Percentiles rank a stretch among this genome's conserved stretches.
These are phyloP conservation scores for Argentina anserina DNA, from an alignment of 306 rosid species.

Conservation along the genomic window DNA sequence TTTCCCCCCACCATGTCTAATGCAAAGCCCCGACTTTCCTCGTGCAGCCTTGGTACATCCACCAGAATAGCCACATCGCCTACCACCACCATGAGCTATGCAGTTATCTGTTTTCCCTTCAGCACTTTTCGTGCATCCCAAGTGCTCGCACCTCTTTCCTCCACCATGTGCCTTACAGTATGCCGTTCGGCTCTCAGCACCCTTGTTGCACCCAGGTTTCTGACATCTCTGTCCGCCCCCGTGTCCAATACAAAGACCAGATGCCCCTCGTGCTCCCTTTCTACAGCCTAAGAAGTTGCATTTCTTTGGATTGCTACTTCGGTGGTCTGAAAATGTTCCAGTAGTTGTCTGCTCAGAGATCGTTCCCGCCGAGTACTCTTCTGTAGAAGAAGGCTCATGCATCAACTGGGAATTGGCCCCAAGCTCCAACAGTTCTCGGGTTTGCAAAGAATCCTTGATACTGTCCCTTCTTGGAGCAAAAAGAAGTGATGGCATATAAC, in stretches of 20 bases:
- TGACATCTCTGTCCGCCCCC: conserved; percentile 99
- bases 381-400: conserved; percentile 43
- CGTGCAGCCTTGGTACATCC: conserved; percentile 94
- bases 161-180: conserved; percentile 99
- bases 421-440: conserved; percentile 38
- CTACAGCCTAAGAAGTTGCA: conserved; percentile 68
- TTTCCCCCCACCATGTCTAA: conserved; percentile 97
- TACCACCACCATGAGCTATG: conserved; percentile 97
- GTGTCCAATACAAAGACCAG: conserved; percentile 97
- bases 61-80: conserved; percentile 64
- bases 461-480: conserved; percentile 67
- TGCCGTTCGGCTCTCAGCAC: conserved; percentile 96
- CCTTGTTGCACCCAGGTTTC: conserved; percentile 95
- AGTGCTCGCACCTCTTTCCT: conserved; percentile 81
- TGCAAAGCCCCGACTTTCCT: conserved; percentile 97
- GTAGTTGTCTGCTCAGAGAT: conserved; percentile 45
- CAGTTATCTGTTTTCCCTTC: conserved; percentile 97
- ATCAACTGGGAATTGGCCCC: conserved; percentile 33
- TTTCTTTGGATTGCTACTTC: conserved; percentile 54
- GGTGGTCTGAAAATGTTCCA: conserved; percentile 45
- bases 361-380: conserved; percentile 51
- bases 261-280: conserved; percentile 92
- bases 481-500: conserved; percentile 92
- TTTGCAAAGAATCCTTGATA: conserved; percentile 35
- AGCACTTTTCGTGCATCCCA: conserved; percentile 97